phyloP scores from a whole-genome alignment of 75 land plant species.

The Cupressus sempervirens region DNA sequence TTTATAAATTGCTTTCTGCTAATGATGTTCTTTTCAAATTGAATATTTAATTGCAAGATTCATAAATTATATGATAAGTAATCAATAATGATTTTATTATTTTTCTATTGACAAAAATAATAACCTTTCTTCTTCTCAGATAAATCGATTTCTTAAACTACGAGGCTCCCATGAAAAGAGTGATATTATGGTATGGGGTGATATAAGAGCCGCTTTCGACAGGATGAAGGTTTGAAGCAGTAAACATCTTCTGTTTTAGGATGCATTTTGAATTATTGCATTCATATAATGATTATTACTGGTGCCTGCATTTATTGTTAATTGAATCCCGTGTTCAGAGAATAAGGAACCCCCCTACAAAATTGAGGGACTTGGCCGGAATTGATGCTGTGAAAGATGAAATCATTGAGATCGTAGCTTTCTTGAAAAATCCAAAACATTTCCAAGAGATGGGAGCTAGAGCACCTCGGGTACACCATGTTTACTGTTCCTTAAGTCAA shows the following conservation, averaged over 20 bases:
- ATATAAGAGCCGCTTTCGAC: constrained; percentile 77
- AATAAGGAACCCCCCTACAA: constrained; percentile 77
- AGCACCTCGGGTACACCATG: constrained; percentile 72
- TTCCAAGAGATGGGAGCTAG: constrained; percentile 92
- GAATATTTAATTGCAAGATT: not conserved
- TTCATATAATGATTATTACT: not conserved
- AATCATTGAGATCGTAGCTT: constrained; percentile 81
- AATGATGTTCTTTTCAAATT: not conserved
- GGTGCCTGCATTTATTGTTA: not conserved
- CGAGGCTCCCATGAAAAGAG: not conserved
- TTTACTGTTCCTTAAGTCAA: not conserved
- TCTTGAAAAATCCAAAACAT: constrained; percentile 68
- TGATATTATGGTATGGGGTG: constrained; percentile 30
- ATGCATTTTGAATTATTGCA: not conserved
- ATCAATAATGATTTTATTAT: not conserved
- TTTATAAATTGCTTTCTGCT: not conserved
- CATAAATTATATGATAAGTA: not conserved
- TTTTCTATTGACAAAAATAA: not conserved
- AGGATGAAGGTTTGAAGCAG: constrained; percentile 66
- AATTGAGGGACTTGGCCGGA: constrained; percentile 73
- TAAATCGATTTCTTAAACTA: not conserved
- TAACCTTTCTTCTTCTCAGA: constrained; percentile 2
- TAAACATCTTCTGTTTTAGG: not conserved
- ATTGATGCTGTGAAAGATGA: constrained; percentile 87
- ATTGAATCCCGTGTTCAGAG: constrained; percentile 40